Evolutionary conservation across 2,329 filamentous ascomycete genomes (phyloP), one percentile per base, ranked within the genome.

Genomic region (Trematosphaeria pertusa): DNA sequence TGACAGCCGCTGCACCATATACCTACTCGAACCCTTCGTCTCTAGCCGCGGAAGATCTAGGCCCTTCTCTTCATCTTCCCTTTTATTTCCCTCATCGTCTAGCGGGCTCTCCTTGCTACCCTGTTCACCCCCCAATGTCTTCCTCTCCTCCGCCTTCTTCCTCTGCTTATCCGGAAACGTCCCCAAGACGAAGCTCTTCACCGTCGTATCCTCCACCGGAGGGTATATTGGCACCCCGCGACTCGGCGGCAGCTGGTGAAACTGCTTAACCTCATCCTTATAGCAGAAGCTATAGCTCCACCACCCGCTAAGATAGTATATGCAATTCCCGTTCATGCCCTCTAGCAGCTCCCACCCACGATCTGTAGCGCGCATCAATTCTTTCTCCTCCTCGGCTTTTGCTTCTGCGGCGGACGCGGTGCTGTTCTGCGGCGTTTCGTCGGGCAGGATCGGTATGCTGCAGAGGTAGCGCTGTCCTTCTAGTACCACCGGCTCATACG

Each of bases 261-360:
- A 97, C 72, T 97, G 92, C 63, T 89, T 88, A 52, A 97, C 87
- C 54, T 93, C 85, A 52, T 87, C 82, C 66, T 89, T 89, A 74
- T 96, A 94, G 78, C 92, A 97, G 72, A 96, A 96, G 60, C 87
- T 88, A 73, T 97, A 97, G 65, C 88, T 94, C 92, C 92, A 97
- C 92, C 92, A 97, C 0, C 92, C 92, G 1, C 86, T 88, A 56
- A 91, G 75, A 69, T 85, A 89, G 75, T 93, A 96, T 54, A 97
- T 82, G 71, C 92, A 97, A 39, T 82, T 81, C 3, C 86, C 88
- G 42, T 92, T 83, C 72, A 97, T 87, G 19, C 86, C 85, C 54
- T 83, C 82, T 39, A 97, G 77, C 17, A 97, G 79, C 63, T 94
- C 88, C 81, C 89, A 88, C 5, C 92, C 92, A 37, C 85, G 86